Base-by-base conservation (phyloP, 2,329 filamentous ascomycete species). In the Cordyceps javanica region DNA sequence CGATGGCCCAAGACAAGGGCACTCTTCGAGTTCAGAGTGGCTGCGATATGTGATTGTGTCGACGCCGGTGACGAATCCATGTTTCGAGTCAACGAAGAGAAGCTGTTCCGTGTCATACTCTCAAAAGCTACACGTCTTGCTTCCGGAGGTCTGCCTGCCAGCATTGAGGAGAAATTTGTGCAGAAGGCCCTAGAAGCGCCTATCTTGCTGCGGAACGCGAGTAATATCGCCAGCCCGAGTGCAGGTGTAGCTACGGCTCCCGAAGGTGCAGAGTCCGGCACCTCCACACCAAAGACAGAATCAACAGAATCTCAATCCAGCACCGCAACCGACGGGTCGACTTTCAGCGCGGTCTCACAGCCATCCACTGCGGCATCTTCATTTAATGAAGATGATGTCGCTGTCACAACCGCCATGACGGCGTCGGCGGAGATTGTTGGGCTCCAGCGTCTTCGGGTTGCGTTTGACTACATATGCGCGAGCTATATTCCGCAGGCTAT, bases 111-210 rank as follows among this genome's bases (percentile, higher is more conserved):
- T 2, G 78, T 87, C 57, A 67, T 97, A 1, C 61, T 92, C 7
- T 67, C 72, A 19, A 97, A 97, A 70, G 91, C 91, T 5, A 78
- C 79, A 60, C 78, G 77, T 5, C 88, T 95, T 79, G 77, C 79
- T n/a, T 71, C 75, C 5, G 75, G 73, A 1, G 83, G 85, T 0
- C 73, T 97, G 10, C 91, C 94, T 2, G 73, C 77, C 7, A 96
- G 88, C 64, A 82, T 99, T 79, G 93, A 97, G 68, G 89, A 94
- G 48, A 87, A 83, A 42, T 95, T 96, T 64, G 84, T 99, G 9
- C 82, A 79, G 53, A 87, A 87, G 66, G 82, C 82, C 2, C 76
- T 99, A 5, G 89, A 94, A 64, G 82, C 86, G 5, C 93, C 94
- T 0, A 76, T 96, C 44, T 75, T 90, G 64, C 83, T 83, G 32